Percentiles rank a stretch among this genome's conserved stretches.
Evolutionary conservation across 768 basidiomycete species (phyloP).

Genomic region (Mrakia gelida): DNA sequence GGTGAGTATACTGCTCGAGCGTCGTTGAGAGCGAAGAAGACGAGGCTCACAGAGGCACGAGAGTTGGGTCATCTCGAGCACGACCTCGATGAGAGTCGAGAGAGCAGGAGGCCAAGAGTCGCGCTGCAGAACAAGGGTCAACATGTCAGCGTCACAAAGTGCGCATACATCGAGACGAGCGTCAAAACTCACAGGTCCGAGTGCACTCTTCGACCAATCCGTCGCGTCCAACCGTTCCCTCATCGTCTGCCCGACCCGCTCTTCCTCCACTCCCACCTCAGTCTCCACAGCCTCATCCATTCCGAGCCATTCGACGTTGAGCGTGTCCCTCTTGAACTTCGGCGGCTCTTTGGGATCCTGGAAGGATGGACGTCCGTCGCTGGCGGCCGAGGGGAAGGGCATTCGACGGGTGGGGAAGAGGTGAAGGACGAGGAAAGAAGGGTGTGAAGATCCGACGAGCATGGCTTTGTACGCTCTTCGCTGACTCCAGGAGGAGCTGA

Average conservation of each 20-base stretch:
- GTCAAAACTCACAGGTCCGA: constrained; percentile 6
- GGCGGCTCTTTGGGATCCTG: too few relatives aligned
- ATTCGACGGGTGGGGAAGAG: not conserved
- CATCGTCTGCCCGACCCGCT: not conserved
- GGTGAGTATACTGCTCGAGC: too few relatives aligned
- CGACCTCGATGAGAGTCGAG: not conserved
- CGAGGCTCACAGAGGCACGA: not conserved
- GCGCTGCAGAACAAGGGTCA: not conserved
- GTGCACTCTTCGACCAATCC: constrained; percentile 15
- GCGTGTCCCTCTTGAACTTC: not conserved
- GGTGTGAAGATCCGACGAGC: constrained; percentile 7
- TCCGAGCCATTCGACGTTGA: not conserved
- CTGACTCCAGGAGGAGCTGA: not conserved
- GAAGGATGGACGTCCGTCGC: too few relatives aligned
- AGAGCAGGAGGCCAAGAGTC: constrained; percentile 14
- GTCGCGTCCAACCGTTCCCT: not conserved
- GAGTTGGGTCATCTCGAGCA: not conserved
- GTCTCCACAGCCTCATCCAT: not conserved
- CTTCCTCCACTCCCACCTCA: not conserved
- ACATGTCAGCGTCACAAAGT: not conserved
- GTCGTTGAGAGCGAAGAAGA: not conserved
- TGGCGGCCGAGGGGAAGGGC: too few relatives aligned
- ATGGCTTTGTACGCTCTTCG: constrained; percentile 4
- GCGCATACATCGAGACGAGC: not conserved
- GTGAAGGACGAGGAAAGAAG: constrained; percentile 20